Base-by-base conservation (phyloP, 495 filamentous ascomycete genomes). In the Cryomyces minteri region DNA sequence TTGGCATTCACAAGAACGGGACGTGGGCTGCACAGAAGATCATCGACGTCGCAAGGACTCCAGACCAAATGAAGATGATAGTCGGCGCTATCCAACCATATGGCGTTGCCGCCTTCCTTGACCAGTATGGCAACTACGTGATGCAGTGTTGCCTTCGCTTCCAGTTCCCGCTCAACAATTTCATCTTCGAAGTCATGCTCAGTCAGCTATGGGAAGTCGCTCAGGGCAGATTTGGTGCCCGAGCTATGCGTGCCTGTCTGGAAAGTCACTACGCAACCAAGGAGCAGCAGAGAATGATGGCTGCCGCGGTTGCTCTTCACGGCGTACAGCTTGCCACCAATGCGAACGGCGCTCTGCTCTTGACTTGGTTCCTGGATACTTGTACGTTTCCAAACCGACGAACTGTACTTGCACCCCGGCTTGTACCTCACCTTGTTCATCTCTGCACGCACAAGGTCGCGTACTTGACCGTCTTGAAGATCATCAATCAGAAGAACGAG, bases 11-110 rank as follows among this genome's bases (percentile, higher is more conserved):
- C 70, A 98, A 98, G 70, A 98, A 98, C 53, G 90, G 90, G 38
- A 98, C 90, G 5, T 98, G 90, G 90, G 90, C 90, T 46, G 90
- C 88, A 0, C 90, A 98, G 63, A 98, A 96, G 73, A 96, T 98
- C 53, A 95, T 96, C 51, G 90, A 98, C 61, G 85, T 94, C 14
- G 83, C 84, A 51, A 80, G 87, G 60, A 83, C 80, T 2, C 80
- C 82, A 5, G 69, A 70, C 43, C 86, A 96, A 66, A 88, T 87
- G 77, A 63, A 70, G 32, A 69, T 84, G 59, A 86, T 95, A 52
- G 80, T 92, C 31, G 74, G 93, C 48, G 71, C 80, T 49, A 68
- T 98, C 31, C 77, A 81, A 6, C 77, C 84, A 1, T 94, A 92
- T 63, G 82, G 80, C 5, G 73, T 95, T 28, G 81, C 87, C 4